Conservation (phyloP, 73 alveolate genomes). For the Durusdinium trenchii region DNA sequence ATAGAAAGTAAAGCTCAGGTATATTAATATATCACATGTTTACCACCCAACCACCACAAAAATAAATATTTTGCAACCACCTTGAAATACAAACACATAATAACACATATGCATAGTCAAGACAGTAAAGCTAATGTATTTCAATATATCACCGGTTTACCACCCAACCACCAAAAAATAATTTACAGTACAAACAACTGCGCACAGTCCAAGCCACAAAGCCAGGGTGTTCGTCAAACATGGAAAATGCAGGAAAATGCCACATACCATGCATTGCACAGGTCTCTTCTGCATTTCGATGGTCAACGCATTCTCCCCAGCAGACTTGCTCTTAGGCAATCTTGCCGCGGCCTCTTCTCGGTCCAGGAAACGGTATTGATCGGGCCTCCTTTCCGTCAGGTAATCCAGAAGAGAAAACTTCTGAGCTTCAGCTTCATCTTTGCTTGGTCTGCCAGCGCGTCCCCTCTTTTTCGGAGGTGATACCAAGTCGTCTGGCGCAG, state of each 20-base stretch:
- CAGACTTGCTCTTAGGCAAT: background rate
- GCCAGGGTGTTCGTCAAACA: background rate
- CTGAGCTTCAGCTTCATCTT: background rate
- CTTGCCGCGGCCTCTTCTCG: background rate
- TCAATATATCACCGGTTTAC: background rate
- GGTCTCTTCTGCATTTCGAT: background rate
- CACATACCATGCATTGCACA: background rate
- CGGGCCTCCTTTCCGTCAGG: background rate
- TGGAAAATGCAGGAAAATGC: background rate
- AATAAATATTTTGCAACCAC: too few relatives aligned
- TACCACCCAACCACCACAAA: too few relatives aligned
- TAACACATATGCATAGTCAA: too few relatives aligned
- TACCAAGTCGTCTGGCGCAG: background rate
- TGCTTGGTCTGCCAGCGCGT: background rate
- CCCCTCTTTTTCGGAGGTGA: background rate
- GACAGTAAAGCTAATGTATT: too few relatives aligned
- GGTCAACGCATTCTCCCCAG: background rate
- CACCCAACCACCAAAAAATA: background rate
- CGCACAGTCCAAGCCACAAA: background rate
- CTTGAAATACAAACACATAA: too few relatives aligned
- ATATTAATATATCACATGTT: too few relatives aligned
- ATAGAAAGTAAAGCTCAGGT: too few relatives aligned
- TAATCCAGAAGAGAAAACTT: background rate
- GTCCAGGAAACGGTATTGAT: background rate
- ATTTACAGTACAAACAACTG: background rate